phyloP scores from a whole-genome alignment of 1,284 basidiomycete genomes.

The Cystobasidiaceae sp. region DNA sequence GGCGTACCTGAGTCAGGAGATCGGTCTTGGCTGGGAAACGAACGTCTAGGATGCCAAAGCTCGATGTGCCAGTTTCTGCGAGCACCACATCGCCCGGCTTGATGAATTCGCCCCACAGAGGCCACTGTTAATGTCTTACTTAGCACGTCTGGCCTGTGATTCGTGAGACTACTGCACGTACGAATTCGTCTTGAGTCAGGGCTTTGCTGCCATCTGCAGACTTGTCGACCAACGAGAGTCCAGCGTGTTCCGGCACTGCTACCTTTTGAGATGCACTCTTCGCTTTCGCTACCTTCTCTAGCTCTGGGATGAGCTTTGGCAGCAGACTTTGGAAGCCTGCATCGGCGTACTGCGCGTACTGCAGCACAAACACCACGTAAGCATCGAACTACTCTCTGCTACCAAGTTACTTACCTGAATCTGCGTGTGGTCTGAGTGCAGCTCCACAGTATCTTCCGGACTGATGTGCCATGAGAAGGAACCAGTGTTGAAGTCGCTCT shows the following conservation, averaged over 20 bases:
- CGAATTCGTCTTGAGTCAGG: conserved; percentile 26
- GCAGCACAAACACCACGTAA: conserved; percentile 48
- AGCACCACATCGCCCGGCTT: conserved; percentile 60
- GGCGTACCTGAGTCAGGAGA: conserved; percentile 59
- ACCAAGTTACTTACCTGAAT: conserved; percentile 50
- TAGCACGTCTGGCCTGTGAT: conserved; percentile 49
- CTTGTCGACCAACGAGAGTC: background rate
- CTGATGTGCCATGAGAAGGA: conserved; percentile 47
- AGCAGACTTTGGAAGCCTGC: conserved; percentile 52
- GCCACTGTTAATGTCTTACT: conserved; percentile 71
- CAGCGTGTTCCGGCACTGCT: conserved; percentile 8
- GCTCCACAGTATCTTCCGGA: conserved; percentile 52
- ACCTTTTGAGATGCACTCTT: conserved; percentile 24
- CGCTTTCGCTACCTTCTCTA: conserved; percentile 12
- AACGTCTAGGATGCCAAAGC: conserved; percentile 71
- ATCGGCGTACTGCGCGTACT: conserved; percentile 50
- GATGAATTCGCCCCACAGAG: conserved; percentile 73
- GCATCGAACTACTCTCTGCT: conserved; percentile 50
- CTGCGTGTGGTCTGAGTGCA: conserved; percentile 74
- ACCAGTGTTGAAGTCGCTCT: conserved; percentile 84
- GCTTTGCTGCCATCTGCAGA: background rate
- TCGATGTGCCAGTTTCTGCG: conserved; percentile 45
- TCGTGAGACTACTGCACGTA: background rate
- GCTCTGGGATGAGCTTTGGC: conserved; percentile 44
- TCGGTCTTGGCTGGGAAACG: conserved; percentile 63